Percentiles rank a stretch among this genome's conserved stretches.
Evolutionary conservation across 1,284 basidiomycete genomes (phyloP).

Genomic region (Albatrellus sp.): DNA sequence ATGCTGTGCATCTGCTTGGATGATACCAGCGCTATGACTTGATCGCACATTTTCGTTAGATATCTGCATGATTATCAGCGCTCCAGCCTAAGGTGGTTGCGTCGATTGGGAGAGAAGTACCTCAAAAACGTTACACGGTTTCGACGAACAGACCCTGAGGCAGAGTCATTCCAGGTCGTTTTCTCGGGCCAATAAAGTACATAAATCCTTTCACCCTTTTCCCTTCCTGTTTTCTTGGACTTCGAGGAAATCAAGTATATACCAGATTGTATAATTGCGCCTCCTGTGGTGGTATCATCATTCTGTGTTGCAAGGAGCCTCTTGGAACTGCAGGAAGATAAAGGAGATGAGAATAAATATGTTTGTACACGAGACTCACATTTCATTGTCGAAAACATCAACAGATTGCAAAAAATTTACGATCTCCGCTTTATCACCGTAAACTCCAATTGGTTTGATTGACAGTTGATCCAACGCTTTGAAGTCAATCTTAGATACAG

Average conservation of each 20-base stretch:
- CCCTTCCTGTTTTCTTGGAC: too few species aligned
- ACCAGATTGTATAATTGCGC: too few species aligned
- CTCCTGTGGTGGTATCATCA: too few species aligned
- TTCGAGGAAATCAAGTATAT: too few species aligned
- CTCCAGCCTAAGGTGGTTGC: too few species aligned
- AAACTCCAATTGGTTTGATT: background rate
- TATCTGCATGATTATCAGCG: conserved; percentile 22
- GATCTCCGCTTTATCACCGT: background rate
- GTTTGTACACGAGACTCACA: too few species aligned
- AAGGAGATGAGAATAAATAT: too few species aligned
- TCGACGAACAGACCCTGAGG: conserved; percentile 27
- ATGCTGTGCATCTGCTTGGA: conserved; percentile 25
- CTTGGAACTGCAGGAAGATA: too few species aligned
- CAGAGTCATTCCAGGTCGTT: conserved; percentile 43
- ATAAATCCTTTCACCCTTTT: conserved; percentile 13
- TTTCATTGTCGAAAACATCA: background rate
- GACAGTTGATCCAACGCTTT: background rate
- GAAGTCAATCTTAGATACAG: background rate
- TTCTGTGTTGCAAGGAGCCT: too few species aligned
- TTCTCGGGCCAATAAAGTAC: conserved; percentile 53
- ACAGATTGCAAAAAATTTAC: background rate
- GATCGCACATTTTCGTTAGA: conserved; percentile 37
- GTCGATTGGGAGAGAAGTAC: conserved; percentile 16
- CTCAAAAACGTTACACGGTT: conserved; percentile 53
- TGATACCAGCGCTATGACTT: conserved; percentile 30